Percentiles rank a stretch among this genome's conserved stretches.
Evolutionary conservation across 441 rosid genomes (phyloP).

Genomic region (Populus hybrid): DNA sequence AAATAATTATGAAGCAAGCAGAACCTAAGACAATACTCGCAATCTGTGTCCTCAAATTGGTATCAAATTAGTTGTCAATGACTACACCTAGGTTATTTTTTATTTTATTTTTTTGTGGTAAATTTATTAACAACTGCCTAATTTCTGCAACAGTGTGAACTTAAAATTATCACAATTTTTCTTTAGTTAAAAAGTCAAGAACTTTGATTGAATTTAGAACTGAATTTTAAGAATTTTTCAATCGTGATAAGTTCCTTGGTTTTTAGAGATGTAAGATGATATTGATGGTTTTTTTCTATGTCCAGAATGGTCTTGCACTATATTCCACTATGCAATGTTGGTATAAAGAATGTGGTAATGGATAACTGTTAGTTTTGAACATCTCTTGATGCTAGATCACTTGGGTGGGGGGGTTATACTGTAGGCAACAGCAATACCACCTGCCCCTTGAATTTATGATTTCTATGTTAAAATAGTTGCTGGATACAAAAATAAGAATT

Average conservation of each 20-base stretch:
- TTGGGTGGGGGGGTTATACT: background rate
- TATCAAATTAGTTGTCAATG: background rate
- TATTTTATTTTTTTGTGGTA: background rate
- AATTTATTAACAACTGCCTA: background rate
- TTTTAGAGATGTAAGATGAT: background rate
- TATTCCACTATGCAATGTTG: background rate
- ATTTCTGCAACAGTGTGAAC: background rate
- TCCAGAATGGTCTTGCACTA: background rate
- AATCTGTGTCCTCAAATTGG: background rate
- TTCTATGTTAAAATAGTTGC: background rate
- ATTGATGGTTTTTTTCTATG: background rate
- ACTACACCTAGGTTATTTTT: background rate
- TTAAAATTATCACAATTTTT: background rate
- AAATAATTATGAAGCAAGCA: background rate
- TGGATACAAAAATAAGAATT: background rate
- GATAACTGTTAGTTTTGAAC: background rate
- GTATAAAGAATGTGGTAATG: background rate
- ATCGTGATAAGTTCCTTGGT: background rate
- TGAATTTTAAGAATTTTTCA: background rate
- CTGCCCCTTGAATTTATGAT: background rate
- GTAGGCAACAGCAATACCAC: background rate
- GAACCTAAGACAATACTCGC: background rate
- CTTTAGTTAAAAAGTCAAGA: background rate
- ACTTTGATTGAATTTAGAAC: background rate
- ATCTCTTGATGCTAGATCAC: background rate